Evolutionary conservation across 2,329 filamentous ascomycete genomes (phyloP).

Genomic region (Teratosphaeria nubilosa): DNA sequence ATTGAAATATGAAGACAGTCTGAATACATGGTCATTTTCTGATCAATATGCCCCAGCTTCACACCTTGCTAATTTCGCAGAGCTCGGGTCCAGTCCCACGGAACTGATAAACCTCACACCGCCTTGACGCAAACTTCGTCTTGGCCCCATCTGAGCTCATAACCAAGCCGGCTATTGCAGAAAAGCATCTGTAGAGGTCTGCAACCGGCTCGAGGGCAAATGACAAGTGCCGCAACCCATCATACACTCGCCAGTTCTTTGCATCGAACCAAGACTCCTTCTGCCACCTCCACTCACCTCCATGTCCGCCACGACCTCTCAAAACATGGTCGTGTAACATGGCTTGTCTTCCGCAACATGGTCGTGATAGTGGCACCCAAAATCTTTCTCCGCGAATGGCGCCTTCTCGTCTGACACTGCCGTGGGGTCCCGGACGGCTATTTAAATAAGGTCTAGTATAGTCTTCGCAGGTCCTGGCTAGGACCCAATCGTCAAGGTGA

Average conservation of each 20-base stretch:
- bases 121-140: no score
- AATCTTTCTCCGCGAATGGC: not conserved
- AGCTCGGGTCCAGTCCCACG: no score
- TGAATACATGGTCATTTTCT: not conserved
- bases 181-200: no score
- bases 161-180: no score
- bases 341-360: slow-evolving; percentile 1
- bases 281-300: not conserved
- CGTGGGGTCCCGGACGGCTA: not conserved
- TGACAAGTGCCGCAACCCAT: no score
- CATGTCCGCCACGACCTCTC: not conserved
- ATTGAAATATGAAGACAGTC: slow-evolving; percentile 1
- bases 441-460: not conserved
- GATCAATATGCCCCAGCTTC: no score
- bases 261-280: not conserved
- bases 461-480: no score
- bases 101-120: no score
- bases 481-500: no score
- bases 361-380: slow-evolving; percentile 2
- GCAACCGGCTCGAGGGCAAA: no score
- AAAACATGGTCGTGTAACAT: slow-evolving; percentile 1
- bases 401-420: not conserved
- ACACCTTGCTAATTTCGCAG: not conserved
- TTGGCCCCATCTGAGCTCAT: no score
- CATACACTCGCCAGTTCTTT: no score